Percentiles rank a stretch among this genome's conserved stretches.
Evolutionary conservation across 441 rosid genomes (phyloP).

Genomic region (Oxalis stricta): DNA sequence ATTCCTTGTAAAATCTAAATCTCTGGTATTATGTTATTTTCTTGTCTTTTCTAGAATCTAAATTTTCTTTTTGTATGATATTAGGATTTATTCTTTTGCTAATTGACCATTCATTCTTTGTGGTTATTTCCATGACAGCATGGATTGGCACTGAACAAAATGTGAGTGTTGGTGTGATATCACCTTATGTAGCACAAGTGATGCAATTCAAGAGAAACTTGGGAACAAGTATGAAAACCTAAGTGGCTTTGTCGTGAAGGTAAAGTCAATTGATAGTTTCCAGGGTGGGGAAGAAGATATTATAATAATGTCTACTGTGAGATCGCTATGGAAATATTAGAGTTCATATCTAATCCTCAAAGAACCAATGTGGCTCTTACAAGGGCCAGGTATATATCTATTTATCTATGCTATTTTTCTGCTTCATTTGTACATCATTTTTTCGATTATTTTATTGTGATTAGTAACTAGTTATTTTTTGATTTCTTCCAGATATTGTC

Average conservation of each 20-base stretch:
- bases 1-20: no score
- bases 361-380: conserved; percentile 35
- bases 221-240: conserved; percentile 5
- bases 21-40: no score
- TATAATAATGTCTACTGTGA: conserved; percentile 32
- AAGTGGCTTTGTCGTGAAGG: conserved; percentile 21
- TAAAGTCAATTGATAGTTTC: conserved; percentile 33
- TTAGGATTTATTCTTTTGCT: neutral
- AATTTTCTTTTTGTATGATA: no score
- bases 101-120: neutral
- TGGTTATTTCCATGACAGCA: conserved; percentile 12
- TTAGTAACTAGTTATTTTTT: neutral
- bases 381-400: conserved; percentile 23
- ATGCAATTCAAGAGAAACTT: conserved; percentile 23
- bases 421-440: neutral
- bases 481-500: conserved; percentile 20
- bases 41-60: no score
- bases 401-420: no score
- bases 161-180: conserved; percentile 26
- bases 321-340: conserved; percentile 22
- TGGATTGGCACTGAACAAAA: conserved; percentile 9
- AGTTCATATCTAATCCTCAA: conserved; percentile 20
- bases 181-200: conserved; percentile 35
- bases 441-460: neutral
- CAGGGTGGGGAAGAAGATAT: conserved; percentile 48